phyloP scores from a whole-genome alignment of 805 yeast species.

The Yamadazyma endophytica region DNA sequence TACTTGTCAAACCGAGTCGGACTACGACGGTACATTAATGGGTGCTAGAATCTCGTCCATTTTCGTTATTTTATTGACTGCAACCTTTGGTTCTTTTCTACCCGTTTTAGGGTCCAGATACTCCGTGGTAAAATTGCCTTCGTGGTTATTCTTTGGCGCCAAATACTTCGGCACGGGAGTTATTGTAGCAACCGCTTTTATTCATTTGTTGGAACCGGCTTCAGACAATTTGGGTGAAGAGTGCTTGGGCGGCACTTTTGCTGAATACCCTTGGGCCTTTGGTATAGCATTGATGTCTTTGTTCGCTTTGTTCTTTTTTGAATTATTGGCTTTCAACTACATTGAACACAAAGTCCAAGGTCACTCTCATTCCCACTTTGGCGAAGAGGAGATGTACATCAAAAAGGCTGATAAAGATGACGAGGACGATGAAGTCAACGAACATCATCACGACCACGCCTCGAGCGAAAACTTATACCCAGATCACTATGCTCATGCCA shows the following conservation, averaged over 20 bases:
- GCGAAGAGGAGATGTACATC: constrained; percentile 32
- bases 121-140: constrained; percentile 56
- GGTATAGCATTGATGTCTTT: constrained; percentile 50
- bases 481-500: constrained; percentile 42
- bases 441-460: constrained; percentile 1
- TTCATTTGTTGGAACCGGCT: constrained; percentile 72
- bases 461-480: constrained; percentile 21
- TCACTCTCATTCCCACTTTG: constrained; percentile 42
- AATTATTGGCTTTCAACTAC: constrained; percentile 45
- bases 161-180: constrained; percentile 84
- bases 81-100: constrained; percentile 54
- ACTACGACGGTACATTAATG: constrained; percentile 39
- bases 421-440: constrained; percentile 11
- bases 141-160: constrained; percentile 61
- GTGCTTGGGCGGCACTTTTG: constrained; percentile 62
- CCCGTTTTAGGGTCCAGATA: constrained; percentile 59
- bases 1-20: constrained; percentile 39
- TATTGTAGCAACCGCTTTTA: constrained; percentile 75
- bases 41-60: constrained; percentile 58
- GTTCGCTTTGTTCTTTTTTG: constrained; percentile 49
- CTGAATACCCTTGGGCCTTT: constrained; percentile 51
- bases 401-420: constrained; percentile 17
- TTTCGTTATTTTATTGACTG: constrained; percentile 55
- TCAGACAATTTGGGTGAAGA: constrained; percentile 48
- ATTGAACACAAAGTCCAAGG: constrained; percentile 34